These are phyloP conservation scores for Plasmodium berghei DNA, from an alignment of 169 alveolate species.

Conservation along the genomic window DNA sequence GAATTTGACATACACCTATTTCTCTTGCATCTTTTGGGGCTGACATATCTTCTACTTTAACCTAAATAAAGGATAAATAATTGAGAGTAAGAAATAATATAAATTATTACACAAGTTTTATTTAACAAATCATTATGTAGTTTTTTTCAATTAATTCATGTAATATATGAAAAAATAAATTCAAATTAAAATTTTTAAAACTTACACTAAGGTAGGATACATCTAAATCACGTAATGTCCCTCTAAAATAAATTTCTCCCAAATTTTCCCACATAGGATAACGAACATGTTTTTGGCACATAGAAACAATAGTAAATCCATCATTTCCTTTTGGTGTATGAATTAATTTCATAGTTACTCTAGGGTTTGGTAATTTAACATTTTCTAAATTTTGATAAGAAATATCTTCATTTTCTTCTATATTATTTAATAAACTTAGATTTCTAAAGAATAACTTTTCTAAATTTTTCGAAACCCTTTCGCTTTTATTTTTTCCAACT, in stretches of 20 bases:
- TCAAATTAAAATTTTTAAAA: neutral
- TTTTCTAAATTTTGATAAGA: constrained; percentile 54
- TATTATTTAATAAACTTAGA: constrained; percentile 43
- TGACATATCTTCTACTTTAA: constrained; percentile 81
- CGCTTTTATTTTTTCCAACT: constrained; percentile 9
- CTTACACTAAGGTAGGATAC: constrained; percentile 78
- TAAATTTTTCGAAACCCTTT: constrained; percentile 27
- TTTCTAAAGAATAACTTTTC: constrained; percentile 53
- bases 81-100: neutral
- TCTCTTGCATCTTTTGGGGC: constrained; percentile 81
- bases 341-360: constrained; percentile 44
- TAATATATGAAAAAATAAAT: too few relatives aligned
- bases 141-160: too few relatives aligned
- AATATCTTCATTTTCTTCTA: constrained; percentile 30
- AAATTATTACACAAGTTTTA: neutral
- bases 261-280: constrained; percentile 86
- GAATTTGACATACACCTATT: constrained; percentile 79
- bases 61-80: constrained; percentile 21
- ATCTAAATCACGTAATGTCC: constrained; percentile 87
- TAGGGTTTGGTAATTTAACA: constrained; percentile 61
- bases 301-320: constrained; percentile 28
- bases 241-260: constrained; percentile 87
- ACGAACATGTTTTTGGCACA: constrained; percentile 57
- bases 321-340: constrained; percentile 70
- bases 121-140: too few relatives aligned